These are phyloP conservation scores for Condylostoma magnum DNA, from an alignment of 169 alveolate genomes.

Conservation along the genomic window DNA sequence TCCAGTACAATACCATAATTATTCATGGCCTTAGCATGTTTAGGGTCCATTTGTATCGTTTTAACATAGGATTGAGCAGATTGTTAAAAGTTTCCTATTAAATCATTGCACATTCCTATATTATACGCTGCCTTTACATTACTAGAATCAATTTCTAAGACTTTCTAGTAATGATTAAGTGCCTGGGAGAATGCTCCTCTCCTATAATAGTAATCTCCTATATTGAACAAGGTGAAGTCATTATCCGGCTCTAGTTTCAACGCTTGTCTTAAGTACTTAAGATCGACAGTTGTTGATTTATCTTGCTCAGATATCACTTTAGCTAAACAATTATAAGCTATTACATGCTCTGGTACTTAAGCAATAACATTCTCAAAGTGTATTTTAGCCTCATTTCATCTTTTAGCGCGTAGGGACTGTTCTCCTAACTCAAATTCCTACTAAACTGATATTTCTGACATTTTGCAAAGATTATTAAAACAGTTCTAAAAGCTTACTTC, in stretches of 20 bases:
- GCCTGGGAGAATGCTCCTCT: constrained; percentile 41
- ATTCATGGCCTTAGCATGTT: constrained; percentile 33
- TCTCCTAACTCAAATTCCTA: too few species aligned
- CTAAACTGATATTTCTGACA: too few species aligned
- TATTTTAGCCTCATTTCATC: too few species aligned
- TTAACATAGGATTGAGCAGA: constrained; percentile 42
- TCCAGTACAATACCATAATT: constrained; percentile 53
- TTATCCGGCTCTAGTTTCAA: constrained; percentile 50
- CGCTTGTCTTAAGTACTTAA: not conserved
- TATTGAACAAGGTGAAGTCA: constrained; percentile 52
- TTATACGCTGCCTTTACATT: constrained; percentile 48
- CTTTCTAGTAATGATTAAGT: constrained; percentile 29
- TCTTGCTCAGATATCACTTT: constrained; percentile 36
- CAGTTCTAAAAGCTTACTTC: too few species aligned
- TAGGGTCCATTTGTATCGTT: constrained; percentile 46
- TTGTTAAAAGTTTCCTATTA: constrained; percentile 32
- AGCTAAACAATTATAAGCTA: constrained; percentile 45
- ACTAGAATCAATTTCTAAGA: constrained; percentile 37
- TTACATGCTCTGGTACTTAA: constrained; percentile 43
- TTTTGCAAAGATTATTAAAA: too few species aligned
- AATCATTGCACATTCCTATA: constrained; percentile 56
- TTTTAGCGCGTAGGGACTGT: too few species aligned
- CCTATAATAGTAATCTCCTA: constrained; percentile 51
- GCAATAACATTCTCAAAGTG: constrained; percentile 41
- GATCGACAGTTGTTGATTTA: constrained; percentile 4